Percentiles rank a stretch among this genome's conserved stretches.
Evolutionary conservation across 192 early-diverging fungal species (phyloP).

Genomic region (Umbelopsis sp.): DNA sequence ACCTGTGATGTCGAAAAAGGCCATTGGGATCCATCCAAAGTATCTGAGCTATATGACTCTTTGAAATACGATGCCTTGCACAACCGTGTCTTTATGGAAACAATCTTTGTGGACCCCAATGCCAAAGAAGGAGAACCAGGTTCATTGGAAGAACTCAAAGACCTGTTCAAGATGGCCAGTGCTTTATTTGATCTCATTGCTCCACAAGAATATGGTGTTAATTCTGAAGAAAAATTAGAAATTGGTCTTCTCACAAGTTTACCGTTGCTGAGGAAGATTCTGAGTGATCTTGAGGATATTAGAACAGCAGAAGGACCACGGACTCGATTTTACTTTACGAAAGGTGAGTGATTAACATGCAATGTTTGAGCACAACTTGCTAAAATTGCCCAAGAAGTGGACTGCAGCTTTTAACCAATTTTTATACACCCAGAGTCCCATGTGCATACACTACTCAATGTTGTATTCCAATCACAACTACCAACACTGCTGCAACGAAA

Average conservation of each 20-base stretch:
- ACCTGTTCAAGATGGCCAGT: conserved; percentile 83
- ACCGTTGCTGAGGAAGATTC: conserved; percentile 78
- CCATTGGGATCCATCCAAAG: conserved; percentile 73
- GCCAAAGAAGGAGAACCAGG: background rate
- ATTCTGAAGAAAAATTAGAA: conserved; percentile 74
- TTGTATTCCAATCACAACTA: conserved; percentile 85
- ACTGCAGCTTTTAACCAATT: background rate
- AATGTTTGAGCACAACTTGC: background rate
- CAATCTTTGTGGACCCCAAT: conserved; percentile 58
- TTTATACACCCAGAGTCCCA: conserved; percentile 67
- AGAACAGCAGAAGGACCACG: conserved; percentile 53
- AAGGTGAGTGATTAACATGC: conserved; percentile 51
- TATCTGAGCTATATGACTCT: conserved; percentile 93
- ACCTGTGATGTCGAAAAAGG: conserved; percentile 59
- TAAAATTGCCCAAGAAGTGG: no score
- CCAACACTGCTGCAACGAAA: conserved; percentile 66
- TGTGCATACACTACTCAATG: conserved; percentile 89
- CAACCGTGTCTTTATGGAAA: conserved; percentile 84
- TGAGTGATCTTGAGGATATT: conserved; percentile 70
- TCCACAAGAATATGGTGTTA: conserved; percentile 92
- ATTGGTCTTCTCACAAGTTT: conserved; percentile 83
- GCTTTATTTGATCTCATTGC: conserved; percentile 92
- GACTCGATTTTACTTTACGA: conserved; percentile 92
- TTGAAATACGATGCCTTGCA: conserved; percentile 97
- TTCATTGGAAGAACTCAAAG: conserved; percentile 39